Evolutionary conservation across 2,329 filamentous ascomycete species (phyloP).

Genomic region (Xylariaceae sp.): DNA sequence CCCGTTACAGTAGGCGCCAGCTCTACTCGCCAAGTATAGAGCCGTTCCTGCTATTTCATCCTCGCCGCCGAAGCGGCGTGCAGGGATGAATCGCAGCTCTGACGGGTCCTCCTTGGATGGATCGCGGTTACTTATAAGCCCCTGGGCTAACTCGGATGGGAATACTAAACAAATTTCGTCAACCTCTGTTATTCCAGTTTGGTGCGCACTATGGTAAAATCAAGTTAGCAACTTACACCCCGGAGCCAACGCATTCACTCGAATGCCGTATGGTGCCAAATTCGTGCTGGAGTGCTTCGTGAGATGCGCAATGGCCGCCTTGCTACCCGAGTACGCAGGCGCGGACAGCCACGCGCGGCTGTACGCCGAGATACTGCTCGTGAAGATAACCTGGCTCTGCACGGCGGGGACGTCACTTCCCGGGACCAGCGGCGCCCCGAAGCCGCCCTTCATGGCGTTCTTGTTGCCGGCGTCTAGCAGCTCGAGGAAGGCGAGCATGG

Average conservation of each 20-base stretch:
- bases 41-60: conserved; percentile 40
- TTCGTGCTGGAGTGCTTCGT: conserved; percentile 39
- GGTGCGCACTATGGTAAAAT: no score
- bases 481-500: conserved; percentile 41
- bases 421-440: conserved; percentile 23
- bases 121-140: conserved; percentile 30
- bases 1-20: conserved; percentile 40
- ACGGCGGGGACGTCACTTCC: conserved; percentile 33
- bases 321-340: conserved; percentile 35
- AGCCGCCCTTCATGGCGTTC: conserved; percentile 34
- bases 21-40: conserved; percentile 40
- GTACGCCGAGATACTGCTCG: conserved; percentile 34
- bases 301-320: conserved; percentile 37
- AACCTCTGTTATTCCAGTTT: background rate
- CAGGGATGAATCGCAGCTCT: conserved; percentile 34
- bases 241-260: conserved; percentile 40
- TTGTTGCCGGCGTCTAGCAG: conserved; percentile 41
- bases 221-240: conserved; percentile 34
- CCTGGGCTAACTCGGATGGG: conserved; percentile 33
- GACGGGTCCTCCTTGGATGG: conserved; percentile 31
- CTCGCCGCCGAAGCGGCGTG: conserved; percentile 36
- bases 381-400: conserved; percentile 41
- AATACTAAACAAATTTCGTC: conserved; percentile 31
- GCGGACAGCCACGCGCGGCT: conserved; percentile 26
- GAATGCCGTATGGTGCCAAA: conserved; percentile 33